Conservation (phyloP, 331 rosid genomes). For the Pyracantha coccinea region DNA sequence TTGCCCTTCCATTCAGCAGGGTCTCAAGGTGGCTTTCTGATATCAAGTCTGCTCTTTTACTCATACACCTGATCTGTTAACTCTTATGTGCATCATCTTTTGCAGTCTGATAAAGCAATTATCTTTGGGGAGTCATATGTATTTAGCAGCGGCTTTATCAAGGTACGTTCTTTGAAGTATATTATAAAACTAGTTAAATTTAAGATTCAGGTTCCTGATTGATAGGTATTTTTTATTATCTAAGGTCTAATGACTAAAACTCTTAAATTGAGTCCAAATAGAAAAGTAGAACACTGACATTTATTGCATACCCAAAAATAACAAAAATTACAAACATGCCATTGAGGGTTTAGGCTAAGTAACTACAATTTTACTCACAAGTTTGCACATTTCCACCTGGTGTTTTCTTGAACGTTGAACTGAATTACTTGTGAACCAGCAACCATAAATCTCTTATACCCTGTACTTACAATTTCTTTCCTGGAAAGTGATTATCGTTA, state of each 20-base stretch:
- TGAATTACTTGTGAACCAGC: not conserved
- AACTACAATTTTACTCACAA: not conserved
- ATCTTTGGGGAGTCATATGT: constrained; percentile 79
- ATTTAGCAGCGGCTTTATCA: constrained; percentile 70
- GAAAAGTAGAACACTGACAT: not conserved
- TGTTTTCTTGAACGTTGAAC: not conserved
- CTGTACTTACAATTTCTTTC: not conserved
- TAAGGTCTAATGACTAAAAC: not conserved
- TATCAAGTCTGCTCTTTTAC: constrained; percentile 6
- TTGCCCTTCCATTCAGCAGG: constrained; percentile 79
- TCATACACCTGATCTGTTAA: constrained; percentile 7
- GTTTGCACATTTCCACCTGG: not conserved
- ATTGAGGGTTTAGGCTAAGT: not conserved
- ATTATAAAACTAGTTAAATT: not conserved
- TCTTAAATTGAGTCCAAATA: not conserved
- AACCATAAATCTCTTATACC: not conserved
- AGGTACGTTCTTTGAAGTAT: constrained; percentile 40
- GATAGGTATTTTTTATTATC: not conserved
- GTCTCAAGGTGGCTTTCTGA: constrained; percentile 61
- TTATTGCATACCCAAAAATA: not conserved
- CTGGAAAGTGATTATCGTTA: not conserved
- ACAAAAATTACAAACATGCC: not conserved
- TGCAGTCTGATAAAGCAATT: constrained; percentile 77
- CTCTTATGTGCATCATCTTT: constrained; percentile 18
- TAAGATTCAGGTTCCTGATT: not conserved